A percentile compares a stretch with the other conserved stretches of the same genome.
phyloP scores from a whole-genome alignment of 768 basidiomycete genomes.

The Lactarius indigo region DNA sequence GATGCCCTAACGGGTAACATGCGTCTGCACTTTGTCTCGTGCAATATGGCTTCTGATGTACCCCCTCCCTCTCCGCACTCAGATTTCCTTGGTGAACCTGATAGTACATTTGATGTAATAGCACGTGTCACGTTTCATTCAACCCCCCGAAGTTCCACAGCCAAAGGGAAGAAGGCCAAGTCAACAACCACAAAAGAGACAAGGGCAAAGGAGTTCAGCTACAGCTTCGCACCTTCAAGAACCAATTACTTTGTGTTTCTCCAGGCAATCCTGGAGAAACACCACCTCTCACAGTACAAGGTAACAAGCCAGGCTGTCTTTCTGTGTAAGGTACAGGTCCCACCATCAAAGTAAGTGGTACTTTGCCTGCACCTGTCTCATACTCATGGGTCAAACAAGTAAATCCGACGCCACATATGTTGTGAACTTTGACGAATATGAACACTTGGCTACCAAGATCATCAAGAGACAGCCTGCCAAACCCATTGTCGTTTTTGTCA shows the following conservation, averaged over 20 bases:
- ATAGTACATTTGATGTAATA: no score
- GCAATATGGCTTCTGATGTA: no score
- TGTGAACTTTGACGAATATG: background rate
- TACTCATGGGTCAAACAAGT: background rate
- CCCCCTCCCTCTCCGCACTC: no score
- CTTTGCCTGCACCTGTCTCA: background rate
- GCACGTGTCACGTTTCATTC: no score
- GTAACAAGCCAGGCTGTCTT: background rate
- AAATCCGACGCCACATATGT: background rate
- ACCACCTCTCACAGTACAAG: background rate
- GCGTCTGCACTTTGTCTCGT: no score
- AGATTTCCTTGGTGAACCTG: no score
- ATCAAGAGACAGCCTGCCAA: background rate
- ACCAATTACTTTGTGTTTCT: background rate
- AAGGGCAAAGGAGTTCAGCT: background rate
- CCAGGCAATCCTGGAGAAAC: background rate
- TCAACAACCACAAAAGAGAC: background rate
- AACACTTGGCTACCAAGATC: background rate
- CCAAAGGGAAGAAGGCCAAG: background rate
- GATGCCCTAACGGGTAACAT: no score
- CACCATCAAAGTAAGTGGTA: background rate
- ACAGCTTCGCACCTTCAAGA: fast-evolving
- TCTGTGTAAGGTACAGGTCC: background rate
- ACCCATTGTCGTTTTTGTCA: background rate
- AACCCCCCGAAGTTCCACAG: no score